Base-by-base conservation (phyloP, 2,329 filamentous ascomycete species). In the Laburnicola sp. region DNA sequence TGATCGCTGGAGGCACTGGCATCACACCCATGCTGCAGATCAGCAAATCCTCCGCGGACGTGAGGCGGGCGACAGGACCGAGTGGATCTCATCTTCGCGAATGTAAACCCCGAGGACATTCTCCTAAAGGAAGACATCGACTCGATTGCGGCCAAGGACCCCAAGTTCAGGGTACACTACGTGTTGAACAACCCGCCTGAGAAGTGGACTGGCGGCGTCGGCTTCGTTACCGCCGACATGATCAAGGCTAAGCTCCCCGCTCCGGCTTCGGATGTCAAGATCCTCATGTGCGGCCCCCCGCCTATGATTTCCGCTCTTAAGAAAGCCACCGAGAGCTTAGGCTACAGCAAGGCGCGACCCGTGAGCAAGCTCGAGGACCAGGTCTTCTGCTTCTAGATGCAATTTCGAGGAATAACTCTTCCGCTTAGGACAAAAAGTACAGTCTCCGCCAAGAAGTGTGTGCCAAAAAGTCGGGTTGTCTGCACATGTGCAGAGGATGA, bases 1-100 rank as follows among this genome's bases (percentile, higher is more conserved):
- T 99, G 94, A 90, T 99, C 71, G 91, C 94, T 58, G 94, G 94
- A 62, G 94, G 94, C 60, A 97, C 94, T 30, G 94, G 94, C 64
- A 97, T 99, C 74, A 97, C 94, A 7, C 94, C 94, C 54, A 99
- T 99, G 94, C 83, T 97, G 58, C 94, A 99, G 80, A 86, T 99
- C 65, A 86, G 96, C 72, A 88, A 91, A 91, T 97, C 64, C 84
- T 92, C 66, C 85, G 90, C 63, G 90, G 90, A 67, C 85, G 91
- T 54, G 63, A 57, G 48, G 79, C 85, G 44, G 92, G 87, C 56
- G 91, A 96, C 77, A 86, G 79, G 71, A 99, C 94, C 54, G 81
- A 96, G 85, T 97, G 47, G 91, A 97, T 71, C 80, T 99, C 58
- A 91, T 99, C 75, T 99, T 97, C 69, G 94, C 94, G 74, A 99